phyloP scores from a whole-genome alignment of 2,329 filamentous ascomycete genomes.

The Beauveria sp. region DNA sequence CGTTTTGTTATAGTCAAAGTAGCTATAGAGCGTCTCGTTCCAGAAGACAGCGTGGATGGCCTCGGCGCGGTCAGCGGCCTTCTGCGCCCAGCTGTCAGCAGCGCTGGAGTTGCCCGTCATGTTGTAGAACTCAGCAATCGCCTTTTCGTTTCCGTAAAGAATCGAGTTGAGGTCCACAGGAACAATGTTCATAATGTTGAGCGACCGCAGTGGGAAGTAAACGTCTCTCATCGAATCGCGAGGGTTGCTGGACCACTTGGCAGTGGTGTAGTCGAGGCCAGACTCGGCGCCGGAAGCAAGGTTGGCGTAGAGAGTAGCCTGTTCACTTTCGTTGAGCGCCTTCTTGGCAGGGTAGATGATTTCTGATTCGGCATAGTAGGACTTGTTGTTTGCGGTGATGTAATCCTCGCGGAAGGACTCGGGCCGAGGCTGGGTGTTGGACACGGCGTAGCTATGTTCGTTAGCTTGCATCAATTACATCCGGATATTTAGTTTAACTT shows the following conservation, averaged over 20 bases:
- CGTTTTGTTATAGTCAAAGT: slow-evolving; percentile 64
- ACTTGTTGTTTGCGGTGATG: slow-evolving; percentile 54
- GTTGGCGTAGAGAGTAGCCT: slow-evolving; percentile 49
- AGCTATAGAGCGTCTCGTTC: slow-evolving; percentile 54
- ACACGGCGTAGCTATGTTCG: slow-evolving; percentile 43
- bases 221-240: slow-evolving; percentile 49
- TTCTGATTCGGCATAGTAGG: slow-evolving; percentile 52
- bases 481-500: slow-evolving; percentile 16
- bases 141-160: slow-evolving; percentile 56
- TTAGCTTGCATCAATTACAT: neutral
- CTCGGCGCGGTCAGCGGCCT: slow-evolving; percentile 46
- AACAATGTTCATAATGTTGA: slow-evolving; percentile 51
- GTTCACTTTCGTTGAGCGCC: slow-evolving; percentile 44
- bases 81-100: slow-evolving; percentile 40
- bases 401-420: slow-evolving; percentile 63
- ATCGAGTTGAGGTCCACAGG: slow-evolving; percentile 63
- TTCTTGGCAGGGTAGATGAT: slow-evolving; percentile 47
- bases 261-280: slow-evolving; percentile 53
- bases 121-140: slow-evolving; percentile 48
- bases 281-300: slow-evolving; percentile 59
- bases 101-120: slow-evolving; percentile 41
- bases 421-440: slow-evolving; percentile 58
- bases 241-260: slow-evolving; percentile 51
- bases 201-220: slow-evolving; percentile 57
- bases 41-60: slow-evolving; percentile 58